A percentile compares a stretch with the other conserved stretches of the same genome.
Conservation (phyloP, 257 asterid species). For the Leonotis leonurus region DNA sequence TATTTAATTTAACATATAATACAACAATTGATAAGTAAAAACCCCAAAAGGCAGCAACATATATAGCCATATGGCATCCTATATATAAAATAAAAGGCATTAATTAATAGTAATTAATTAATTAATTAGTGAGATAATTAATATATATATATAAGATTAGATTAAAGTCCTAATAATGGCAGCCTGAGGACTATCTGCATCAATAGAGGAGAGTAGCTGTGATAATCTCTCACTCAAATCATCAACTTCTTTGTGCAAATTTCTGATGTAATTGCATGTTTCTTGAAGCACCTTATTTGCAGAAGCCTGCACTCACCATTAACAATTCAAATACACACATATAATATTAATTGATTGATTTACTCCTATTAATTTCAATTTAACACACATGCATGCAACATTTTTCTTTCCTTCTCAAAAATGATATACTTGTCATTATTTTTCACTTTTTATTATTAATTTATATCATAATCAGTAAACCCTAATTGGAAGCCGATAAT, state of each 20-base stretch:
- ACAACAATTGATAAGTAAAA: background rate
- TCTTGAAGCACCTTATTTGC: slow-evolving; percentile 89
- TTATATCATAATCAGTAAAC: too few relatives aligned
- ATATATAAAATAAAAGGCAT: background rate
- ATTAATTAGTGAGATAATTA: background rate
- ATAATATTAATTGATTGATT: background rate
- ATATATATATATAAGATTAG: slow-evolving; percentile 10
- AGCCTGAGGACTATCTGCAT: slow-evolving; percentile 85
- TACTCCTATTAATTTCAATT: background rate
- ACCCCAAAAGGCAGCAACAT: background rate
- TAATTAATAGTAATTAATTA: background rate
- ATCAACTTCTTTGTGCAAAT: slow-evolving; percentile 78
- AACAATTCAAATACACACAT: too few relatives aligned
- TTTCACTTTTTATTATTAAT: too few relatives aligned
- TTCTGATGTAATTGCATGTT: slow-evolving; percentile 84
- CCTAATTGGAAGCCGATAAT: too few relatives aligned
- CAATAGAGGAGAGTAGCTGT: slow-evolving; percentile 65
- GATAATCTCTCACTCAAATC: slow-evolving; percentile 89
- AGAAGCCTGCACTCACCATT: slow-evolving; percentile 56
- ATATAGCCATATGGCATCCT: background rate
- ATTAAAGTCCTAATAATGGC: slow-evolving; percentile 84
- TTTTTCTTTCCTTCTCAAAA: background rate
- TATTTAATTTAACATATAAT: background rate
- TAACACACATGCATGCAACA: slow-evolving; percentile 21
- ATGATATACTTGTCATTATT: too few relatives aligned